Percentiles rank a stretch among this genome's conserved stretches.
phyloP scores from a whole-genome alignment of 495 filamentous ascomycete species.

The Penicillium macrosclerotiorum region DNA sequence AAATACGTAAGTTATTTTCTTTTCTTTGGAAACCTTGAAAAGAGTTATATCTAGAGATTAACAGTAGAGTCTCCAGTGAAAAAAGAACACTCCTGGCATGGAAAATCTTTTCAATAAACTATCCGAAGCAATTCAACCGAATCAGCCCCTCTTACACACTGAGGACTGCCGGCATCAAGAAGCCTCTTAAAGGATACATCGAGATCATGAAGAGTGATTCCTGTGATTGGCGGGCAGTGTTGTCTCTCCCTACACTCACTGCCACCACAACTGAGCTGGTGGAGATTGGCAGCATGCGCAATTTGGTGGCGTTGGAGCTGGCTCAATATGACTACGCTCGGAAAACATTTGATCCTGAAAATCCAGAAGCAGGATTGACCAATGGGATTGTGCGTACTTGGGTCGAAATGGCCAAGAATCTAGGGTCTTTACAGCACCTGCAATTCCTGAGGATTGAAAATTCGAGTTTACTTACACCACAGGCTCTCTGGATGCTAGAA shows the following conservation, averaged over 20 bases:
- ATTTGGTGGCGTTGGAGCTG: constrained; percentile 41
- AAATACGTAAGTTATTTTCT: constrained; percentile 20
- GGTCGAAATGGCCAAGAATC: constrained; percentile 30
- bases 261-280: constrained; percentile 33
- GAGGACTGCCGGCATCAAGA: constrained; percentile 18
- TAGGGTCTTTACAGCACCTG: constrained; percentile 31
- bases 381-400: constrained; percentile 41
- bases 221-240: constrained; percentile 28
- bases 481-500: constrained; percentile 23
- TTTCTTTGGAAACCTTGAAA: not conserved
- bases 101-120: constrained; percentile 38
- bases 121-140: constrained; percentile 31
- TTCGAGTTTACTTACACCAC: constrained; percentile 24
- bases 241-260: constrained; percentile 28
- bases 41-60: not conserved
- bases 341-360: not conserved
- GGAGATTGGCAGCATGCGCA: constrained; percentile 30
- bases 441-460: constrained; percentile 32
- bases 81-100: constrained; percentile 42
- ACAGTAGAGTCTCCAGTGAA: constrained; percentile 21
- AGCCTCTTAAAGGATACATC: constrained; percentile 34
- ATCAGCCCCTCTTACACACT: constrained; percentile 22
- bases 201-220: constrained; percentile 26
- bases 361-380: constrained; percentile 16
- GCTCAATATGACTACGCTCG: not conserved